phyloP scores from a whole-genome alignment of 805 yeast species.

The Komagataella kurtzmanii region DNA sequence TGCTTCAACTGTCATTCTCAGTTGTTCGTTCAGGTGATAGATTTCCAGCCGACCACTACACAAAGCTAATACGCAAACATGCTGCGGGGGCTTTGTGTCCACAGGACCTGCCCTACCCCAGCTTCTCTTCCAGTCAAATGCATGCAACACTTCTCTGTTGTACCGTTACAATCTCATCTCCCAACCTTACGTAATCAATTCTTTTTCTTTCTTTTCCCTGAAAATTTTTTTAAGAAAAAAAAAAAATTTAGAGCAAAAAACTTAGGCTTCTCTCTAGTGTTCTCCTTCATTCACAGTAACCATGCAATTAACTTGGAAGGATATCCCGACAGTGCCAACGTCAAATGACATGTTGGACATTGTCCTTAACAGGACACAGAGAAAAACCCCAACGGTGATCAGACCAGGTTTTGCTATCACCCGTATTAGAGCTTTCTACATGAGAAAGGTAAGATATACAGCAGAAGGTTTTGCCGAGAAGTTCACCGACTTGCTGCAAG shows the following conservation, averaged over 20 bases:
- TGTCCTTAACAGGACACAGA: constrained; percentile 92
- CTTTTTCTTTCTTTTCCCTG: background rate
- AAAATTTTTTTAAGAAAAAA: constrained; percentile 1
- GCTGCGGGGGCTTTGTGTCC: background rate
- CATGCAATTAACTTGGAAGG: constrained; percentile 98
- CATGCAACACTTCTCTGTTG: background rate
- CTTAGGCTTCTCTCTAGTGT: background rate
- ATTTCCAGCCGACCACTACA: too few relatives aligned
- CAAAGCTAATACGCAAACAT: background rate
- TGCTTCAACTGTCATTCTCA: background rate
- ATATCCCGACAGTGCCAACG: constrained; percentile 89
- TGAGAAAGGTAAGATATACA: constrained; percentile 95
- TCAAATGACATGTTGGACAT: constrained; percentile 91
- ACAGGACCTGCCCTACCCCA: background rate
- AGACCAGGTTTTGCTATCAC: constrained; percentile 93
- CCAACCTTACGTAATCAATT: background rate
- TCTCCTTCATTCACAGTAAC: constrained; percentile 5
- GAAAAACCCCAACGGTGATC: constrained; percentile 98
- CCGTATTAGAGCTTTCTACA: constrained; percentile 92
- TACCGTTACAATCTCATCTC: background rate
- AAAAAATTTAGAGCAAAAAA: background rate
- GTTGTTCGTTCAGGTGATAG: too few relatives aligned
- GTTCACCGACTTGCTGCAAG: constrained; percentile 69
- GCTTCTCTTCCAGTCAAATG: background rate
- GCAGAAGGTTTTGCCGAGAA: constrained; percentile 94